Evolutionary conservation across 2,329 filamentous ascomycete species (phyloP), one percentile per base, ranked within the genome.

Genomic region (Xylariaceae sp.): DNA sequence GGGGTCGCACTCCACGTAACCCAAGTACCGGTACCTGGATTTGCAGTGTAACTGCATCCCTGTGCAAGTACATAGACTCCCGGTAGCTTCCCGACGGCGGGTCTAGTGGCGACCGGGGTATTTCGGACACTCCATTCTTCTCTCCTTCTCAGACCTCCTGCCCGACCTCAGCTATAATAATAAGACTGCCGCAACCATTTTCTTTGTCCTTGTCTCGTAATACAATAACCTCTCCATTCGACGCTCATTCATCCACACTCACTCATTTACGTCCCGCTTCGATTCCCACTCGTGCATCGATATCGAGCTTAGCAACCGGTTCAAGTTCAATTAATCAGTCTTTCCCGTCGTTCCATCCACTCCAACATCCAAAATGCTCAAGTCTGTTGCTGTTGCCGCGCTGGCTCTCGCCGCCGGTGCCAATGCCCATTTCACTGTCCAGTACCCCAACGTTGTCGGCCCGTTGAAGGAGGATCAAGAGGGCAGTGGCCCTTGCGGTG

Each of bases 351-450:
- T 23, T 35, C 4, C 34, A 39, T 30, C 2, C 23, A 15, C 34
- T 35, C 50, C 18, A 45, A 75, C 56, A 55, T 79, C 79, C 75
- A 67, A 68, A 53, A 71, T 76, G 60, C 64, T 80, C 55, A 60
- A 72, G 18, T 70, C 74, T 35, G 59, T 77, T 44, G 65, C 75
- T 8, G 50, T 65, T 44, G 61, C 69, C 17, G 53, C 67, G 50
- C 63, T 75, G 55, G 69, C 77, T 53, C 69, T 81, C 61, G 72
- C 74, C 60, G 70, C 75, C 60, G 59, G 76, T 53, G 72, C 75
- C 62, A 72, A 73, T 52, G 80, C 81, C 54, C 84, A 87, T 72
- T 86, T 86, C 75, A 72, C 74, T 37, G 74, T 87, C 68, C 70
- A 75, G 60, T 77, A 70, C 74, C 84, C 73, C 52, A 62, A 63